Percentiles rank a stretch among this genome's conserved stretches.
Evolutionary conservation across 371 early-diverging fungal species (phyloP).

Genomic region (Mortierella sp.): DNA sequence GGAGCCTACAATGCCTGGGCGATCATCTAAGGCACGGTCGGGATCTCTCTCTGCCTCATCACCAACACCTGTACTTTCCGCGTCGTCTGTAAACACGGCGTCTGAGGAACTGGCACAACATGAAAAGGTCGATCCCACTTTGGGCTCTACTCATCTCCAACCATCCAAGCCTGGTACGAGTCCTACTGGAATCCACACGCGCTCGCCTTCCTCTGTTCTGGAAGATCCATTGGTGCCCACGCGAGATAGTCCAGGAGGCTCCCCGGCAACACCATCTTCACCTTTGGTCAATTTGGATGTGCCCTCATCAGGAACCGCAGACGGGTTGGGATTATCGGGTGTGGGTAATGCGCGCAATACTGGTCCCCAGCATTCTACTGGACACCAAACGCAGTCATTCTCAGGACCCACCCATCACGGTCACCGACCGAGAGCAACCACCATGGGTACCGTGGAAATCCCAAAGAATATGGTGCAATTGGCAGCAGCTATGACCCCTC

Average conservation of each 20-base stretch:
- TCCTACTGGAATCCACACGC: neutral
- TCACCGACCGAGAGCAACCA: constrained; percentile 46
- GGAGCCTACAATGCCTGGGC: constrained; percentile 48
- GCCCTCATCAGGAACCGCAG: too few relatives aligned
- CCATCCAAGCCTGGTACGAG: neutral
- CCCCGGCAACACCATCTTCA: constrained; percentile 9
- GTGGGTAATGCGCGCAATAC: neutral
- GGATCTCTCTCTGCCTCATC: constrained; percentile 20
- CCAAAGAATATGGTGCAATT: constrained; percentile 52
- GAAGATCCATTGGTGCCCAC: constrained; percentile 9
- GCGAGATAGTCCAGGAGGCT: constrained; percentile 15
- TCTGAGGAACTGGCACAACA: neutral
- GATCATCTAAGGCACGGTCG: constrained; percentile 20
- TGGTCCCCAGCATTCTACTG: neutral
- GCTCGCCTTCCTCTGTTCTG: constrained; percentile 4
- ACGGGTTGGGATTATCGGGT: too few relatives aligned
- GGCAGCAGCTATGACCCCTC: constrained; percentile 47
- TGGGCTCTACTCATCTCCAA: neutral
- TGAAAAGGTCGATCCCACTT: neutral
- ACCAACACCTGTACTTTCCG: constrained; percentile 7
- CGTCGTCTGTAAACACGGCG: neutral
- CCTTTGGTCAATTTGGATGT: neutral
- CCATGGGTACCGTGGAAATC: constrained; percentile 50
- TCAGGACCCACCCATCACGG: constrained; percentile 17
- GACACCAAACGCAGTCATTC: constrained; percentile 2